Conservation (phyloP, 306 rosid species). For the Cajanus cajan region DNA sequence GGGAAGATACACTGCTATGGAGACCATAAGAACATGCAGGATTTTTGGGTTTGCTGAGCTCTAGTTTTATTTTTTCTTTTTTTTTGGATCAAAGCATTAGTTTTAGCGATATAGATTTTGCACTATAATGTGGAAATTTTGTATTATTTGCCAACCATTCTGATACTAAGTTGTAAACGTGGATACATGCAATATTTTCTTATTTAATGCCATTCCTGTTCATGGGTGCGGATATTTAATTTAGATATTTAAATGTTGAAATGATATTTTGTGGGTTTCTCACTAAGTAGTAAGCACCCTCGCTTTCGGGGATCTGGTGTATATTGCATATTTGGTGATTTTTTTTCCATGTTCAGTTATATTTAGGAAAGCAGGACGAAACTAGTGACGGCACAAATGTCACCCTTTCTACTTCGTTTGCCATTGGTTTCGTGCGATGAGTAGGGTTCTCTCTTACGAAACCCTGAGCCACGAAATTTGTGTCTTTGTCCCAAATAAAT, state of each 20-base stretch:
- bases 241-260: not conserved
- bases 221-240: no score
- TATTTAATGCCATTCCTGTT: not conserved
- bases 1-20: not conserved
- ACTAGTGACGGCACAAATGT: not conserved
- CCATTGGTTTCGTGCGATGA: not conserved
- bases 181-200: not conserved
- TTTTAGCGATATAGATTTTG: not conserved
- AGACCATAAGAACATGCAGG: not conserved
- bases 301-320: not conserved
- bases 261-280: not conserved
- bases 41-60: conserved; percentile 1
- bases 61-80: not conserved
- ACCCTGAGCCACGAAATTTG: not conserved
- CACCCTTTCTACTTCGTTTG: not conserved
- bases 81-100: not conserved
- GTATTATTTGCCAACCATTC: not conserved
- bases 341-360: not conserved
- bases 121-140: not conserved
- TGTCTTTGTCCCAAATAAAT: not conserved
- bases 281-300: not conserved
- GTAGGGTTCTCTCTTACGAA: not conserved
- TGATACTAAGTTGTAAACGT: not conserved
- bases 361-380: not conserved
- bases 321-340: not conserved